Percentiles rank a stretch among this genome's conserved stretches.
Evolutionary conservation across 1,284 basidiomycete genomes (phyloP).

Genomic region (Malassezia globosa): DNA sequence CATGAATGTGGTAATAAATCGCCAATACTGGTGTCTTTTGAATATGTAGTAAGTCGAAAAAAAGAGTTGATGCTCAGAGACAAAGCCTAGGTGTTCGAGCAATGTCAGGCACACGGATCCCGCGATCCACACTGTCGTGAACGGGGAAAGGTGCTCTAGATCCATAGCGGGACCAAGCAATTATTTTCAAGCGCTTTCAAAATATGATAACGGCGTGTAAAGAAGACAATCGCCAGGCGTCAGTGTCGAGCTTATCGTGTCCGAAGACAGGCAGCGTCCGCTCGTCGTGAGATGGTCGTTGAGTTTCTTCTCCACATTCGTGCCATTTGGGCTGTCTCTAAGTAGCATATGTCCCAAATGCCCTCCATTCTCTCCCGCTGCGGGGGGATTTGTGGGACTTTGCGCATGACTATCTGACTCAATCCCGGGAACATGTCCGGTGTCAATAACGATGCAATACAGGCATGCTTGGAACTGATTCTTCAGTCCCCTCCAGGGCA

Average conservation of each 20-base stretch:
- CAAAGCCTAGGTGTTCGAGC: slow-evolving; percentile 31
- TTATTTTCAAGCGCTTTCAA: too few species aligned
- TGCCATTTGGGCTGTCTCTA: too few species aligned
- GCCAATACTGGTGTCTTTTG: slow-evolving; percentile 60
- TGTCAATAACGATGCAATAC: background rate
- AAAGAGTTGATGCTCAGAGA: slow-evolving; percentile 36
- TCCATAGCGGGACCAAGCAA: slow-evolving; percentile 38
- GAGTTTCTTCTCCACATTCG: too few species aligned
- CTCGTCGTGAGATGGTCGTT: too few species aligned
- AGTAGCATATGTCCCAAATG: too few species aligned
- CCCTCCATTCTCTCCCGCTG: too few species aligned
- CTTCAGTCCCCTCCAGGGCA: slow-evolving; percentile 21
- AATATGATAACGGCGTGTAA: too few species aligned
- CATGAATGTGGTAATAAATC: slow-evolving; percentile 78
- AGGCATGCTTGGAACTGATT: slow-evolving; percentile 9
- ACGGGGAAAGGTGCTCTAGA: slow-evolving; percentile 34
- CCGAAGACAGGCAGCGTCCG: too few species aligned
- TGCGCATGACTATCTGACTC: too few species aligned
- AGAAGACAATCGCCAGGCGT: background rate
- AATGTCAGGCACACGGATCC: slow-evolving; percentile 26
- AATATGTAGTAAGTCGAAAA: slow-evolving; percentile 36
- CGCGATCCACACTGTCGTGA: slow-evolving; percentile 32
- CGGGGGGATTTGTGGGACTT: too few species aligned
- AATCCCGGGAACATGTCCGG: too few species aligned
- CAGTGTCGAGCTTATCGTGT: background rate